Conservation (phyloP, 192 early-diverging fungal genomes). For the Rhizophagus prolifer region DNA sequence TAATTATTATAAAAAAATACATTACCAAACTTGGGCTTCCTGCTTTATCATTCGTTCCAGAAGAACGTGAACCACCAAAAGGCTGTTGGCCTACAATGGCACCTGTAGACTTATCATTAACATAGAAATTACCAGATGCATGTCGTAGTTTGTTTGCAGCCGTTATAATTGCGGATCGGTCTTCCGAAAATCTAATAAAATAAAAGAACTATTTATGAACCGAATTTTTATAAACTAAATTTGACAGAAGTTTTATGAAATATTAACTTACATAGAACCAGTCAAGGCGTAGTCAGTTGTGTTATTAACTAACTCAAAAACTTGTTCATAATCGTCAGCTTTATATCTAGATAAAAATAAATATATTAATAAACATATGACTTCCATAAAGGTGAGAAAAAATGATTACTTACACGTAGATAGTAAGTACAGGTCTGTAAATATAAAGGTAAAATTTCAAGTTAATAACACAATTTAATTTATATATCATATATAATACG, state of each 20-base stretch:
- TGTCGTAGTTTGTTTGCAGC: slow-evolving; percentile 79
- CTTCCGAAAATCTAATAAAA: slow-evolving; percentile 70
- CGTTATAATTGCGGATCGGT: slow-evolving; percentile 73
- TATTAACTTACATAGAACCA: slow-evolving; percentile 60
- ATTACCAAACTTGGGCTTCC: slow-evolving; percentile 66
- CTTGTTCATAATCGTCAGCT: slow-evolving; percentile 73
- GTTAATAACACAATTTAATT: background rate
- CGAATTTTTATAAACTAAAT: background rate
- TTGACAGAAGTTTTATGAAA: background rate
- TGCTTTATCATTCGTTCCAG: slow-evolving; percentile 99
- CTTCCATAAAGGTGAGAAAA: background rate
- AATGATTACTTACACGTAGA: slow-evolving; percentile 74
- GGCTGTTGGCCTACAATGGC: slow-evolving; percentile 98
- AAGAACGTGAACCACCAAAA: slow-evolving; percentile 91
- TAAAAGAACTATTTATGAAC: background rate
- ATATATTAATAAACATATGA: background rate
- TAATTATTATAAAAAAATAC: background rate
- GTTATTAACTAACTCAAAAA: slow-evolving; percentile 70
- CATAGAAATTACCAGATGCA: slow-evolving; percentile 96
- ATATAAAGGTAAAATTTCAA: background rate
- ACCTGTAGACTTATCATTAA: slow-evolving; percentile 99
- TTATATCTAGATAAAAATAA: slow-evolving; percentile 38
- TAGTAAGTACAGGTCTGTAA: slow-evolving; percentile 82
- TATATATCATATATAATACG: background rate
- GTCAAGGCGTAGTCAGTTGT: slow-evolving; percentile 90